Percentiles rank a stretch among this genome's conserved stretches.
phyloP scores from a whole-genome alignment of 768 basidiomycete species.

The Hypholoma fasciculare region DNA sequence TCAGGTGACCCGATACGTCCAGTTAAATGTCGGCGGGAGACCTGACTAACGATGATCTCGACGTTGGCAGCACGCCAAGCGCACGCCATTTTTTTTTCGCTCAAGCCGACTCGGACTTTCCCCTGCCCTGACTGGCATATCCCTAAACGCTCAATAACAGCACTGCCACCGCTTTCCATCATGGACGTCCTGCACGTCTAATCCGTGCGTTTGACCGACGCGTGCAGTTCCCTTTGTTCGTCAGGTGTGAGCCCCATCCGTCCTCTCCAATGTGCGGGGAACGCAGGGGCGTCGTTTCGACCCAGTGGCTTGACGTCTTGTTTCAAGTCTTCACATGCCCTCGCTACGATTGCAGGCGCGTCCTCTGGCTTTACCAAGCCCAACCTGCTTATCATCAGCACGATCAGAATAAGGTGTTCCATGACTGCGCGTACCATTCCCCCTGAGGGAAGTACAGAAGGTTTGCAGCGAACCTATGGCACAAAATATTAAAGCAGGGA shows the following conservation, averaged over 20 bases:
- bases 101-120: too few species aligned
- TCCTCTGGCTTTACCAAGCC: slow-evolving; percentile 59
- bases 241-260: slow-evolving; percentile 65
- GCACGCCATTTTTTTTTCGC: too few species aligned
- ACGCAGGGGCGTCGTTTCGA: slow-evolving; percentile 33
- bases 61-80: too few species aligned
- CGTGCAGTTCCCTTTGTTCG: slow-evolving; percentile 46
- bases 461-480: slow-evolving; percentile 64
- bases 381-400: slow-evolving; percentile 42
- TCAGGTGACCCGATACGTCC: too few species aligned
- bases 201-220: background rate
- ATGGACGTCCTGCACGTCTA: too few species aligned
- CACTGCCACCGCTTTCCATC: too few species aligned
- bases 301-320: slow-evolving; percentile 24
- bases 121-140: too few species aligned
- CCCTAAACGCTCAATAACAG: too few species aligned
- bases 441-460: slow-evolving; percentile 67
- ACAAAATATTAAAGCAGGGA: background rate
- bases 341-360: slow-evolving; percentile 53
- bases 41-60: too few species aligned
- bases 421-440: slow-evolving; percentile 55
- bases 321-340: slow-evolving; percentile 32
- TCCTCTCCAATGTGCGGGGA: slow-evolving; percentile 64
- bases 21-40: too few species aligned
- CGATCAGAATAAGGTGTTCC: background rate